phyloP scores from a whole-genome alignment of 306 rosid genomes.

The Sicyos baderoa region DNA sequence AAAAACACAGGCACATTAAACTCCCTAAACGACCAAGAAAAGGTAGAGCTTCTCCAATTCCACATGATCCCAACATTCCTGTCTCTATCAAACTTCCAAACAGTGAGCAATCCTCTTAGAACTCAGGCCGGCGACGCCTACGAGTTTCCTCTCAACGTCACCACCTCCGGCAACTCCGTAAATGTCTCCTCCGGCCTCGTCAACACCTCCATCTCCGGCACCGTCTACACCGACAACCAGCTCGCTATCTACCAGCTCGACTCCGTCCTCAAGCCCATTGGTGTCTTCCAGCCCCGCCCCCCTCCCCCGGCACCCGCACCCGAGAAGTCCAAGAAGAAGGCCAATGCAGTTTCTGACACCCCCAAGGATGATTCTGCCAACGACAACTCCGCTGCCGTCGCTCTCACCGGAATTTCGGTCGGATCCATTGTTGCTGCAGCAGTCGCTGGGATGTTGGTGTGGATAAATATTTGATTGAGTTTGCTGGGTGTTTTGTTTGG shows the following conservation, averaged over 20 bases:
- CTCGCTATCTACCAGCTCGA: constrained; percentile 61
- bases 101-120: constrained; percentile 56
- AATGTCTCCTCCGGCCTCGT: constrained; percentile 55
- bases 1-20: constrained; percentile 46
- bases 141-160: constrained; percentile 47
- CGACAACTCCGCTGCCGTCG: constrained; percentile 30
- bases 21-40: constrained; percentile 45
- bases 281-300: constrained; percentile 37
- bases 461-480: background rate
- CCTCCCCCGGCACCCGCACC: constrained; percentile 45
- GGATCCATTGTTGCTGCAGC: background rate
- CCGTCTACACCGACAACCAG: constrained; percentile 51
- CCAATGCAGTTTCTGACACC: background rate
- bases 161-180: constrained; percentile 52
- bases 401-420: background rate
- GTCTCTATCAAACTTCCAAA: constrained; percentile 45
- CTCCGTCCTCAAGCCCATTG: constrained; percentile 51
- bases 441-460: background rate
- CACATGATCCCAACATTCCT: constrained; percentile 47
- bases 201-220: constrained; percentile 50
- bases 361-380: background rate
- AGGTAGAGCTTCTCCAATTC: constrained; percentile 57
- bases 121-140: constrained; percentile 62
- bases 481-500: background rate
- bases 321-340: constrained; percentile 25